Base-by-base conservation (phyloP, 441 rosid genomes). In the Gossypium schwendimanii region DNA sequence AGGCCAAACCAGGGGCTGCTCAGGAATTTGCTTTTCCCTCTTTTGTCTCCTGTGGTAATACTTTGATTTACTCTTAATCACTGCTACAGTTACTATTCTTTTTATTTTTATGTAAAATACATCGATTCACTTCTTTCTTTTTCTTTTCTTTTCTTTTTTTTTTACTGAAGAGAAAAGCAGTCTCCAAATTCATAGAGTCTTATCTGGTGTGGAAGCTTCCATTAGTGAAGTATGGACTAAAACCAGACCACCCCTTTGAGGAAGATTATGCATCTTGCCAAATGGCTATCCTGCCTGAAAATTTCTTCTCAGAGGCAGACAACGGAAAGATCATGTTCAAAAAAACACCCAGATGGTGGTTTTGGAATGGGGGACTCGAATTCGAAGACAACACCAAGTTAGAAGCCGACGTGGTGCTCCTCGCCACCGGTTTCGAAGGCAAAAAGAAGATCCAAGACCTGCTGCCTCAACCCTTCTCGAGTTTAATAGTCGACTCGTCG, bases 231-330 rank as follows among this genome's bases (percentile, higher is more conserved):
- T 82, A 79, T 71, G 88, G 89, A 15, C 58, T 88, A 71, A 82
- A 82, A 76, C 89, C 92, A 18, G 82, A 83, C 1, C 92, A 88
- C 64, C 83, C 87, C 23, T 88, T 88, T 45, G 81, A 72, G 77
- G 89, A 88, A 67, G 92, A 86, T 72, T 82, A 83, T 52, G 89
- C 89, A 1, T 80, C 89, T 10, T 88, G 92, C 74, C 92, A 86
- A 55, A 84, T 88, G 88, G 88, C 92, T 3, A 82, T 82, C 50
- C 21, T 88, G 61, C 92, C 92, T 0, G 86, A 86, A 26, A 78
- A 81, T n/a, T 86, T 88, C 85, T 88, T 84, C 69, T 7, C 71
- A 0, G 84, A 82, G 76, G 89, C 89, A 0, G 86, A 88, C 72
- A 79, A 86, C 53, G 92, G 92, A 2, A 86, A 81, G 10, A 86